Base-by-base conservation (phyloP, 2,329 filamentous ascomycete species). In the Penicillium sp. region DNA sequence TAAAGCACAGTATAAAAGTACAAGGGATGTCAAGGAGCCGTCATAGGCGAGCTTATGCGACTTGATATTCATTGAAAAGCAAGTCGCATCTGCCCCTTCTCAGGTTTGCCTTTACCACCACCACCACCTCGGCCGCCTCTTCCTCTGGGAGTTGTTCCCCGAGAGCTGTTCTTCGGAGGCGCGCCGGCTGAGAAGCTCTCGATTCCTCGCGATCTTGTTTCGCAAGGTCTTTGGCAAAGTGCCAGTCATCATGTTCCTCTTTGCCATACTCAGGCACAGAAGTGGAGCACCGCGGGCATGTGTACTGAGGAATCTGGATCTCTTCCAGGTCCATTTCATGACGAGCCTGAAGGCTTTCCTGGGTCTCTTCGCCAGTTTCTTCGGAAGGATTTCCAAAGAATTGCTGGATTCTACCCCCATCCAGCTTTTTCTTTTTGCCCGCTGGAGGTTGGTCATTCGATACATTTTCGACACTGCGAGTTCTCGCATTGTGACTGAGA, bases 231-330 rank as follows among this genome's bases (percentile, higher is more conserved):
- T 90, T 91, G 43, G 94, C 94, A 75, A 96, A 88, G 75, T 99
- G 94, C 88, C 92, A 97, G 72, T 99, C 94, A 50, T 88, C 81
- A 71, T 99, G 94, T 74, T 90, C 92, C 61, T 86, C 83, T 63
- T 83, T 81, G 52, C 87, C 83, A 24, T 77, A 68, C 38, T 80
- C 77, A 11, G 81, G 78, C 32, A 94, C 77, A n/a, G 71, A 69
- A 64, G 82, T 80, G 55, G 82, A 80, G 72, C 92, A 96, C 58
- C 85, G 84, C 47, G 78, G 69, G 71, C 91, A 96, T 52, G 77
- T 75, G 60, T 78, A 82, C 5, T 49, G 43, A 16, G 44, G 49
- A 2, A 38, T 16, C 29, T 22, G 6, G 8, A 48, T 2, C 16
- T 48, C 46, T 45, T 27, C 14, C 21, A 40, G 2, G 7, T 49